Percentiles rank a stretch among this genome's conserved stretches.
Evolutionary conservation across 352 stramenopile genomes (phyloP).

Genomic region (Phytophthora multivora): DNA sequence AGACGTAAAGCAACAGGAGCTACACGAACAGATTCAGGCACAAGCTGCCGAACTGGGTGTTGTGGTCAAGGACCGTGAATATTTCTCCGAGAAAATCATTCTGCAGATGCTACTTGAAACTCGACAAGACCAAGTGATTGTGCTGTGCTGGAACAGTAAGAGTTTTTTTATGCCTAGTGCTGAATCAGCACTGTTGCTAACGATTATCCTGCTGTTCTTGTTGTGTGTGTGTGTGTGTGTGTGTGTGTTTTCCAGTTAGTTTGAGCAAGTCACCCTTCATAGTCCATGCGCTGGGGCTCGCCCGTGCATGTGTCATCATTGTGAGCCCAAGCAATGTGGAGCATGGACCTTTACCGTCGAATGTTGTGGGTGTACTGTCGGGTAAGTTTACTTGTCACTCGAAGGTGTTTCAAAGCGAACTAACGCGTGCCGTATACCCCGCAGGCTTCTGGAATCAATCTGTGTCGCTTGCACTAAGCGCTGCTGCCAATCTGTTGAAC

Average conservation of each 20-base stretch:
- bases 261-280: slow-evolving; percentile 32
- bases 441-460: slow-evolving; percentile 34
- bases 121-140: slow-evolving; percentile 29
- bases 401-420: no score
- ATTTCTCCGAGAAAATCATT: slow-evolving; percentile 22
- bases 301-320: slow-evolving; percentile 26
- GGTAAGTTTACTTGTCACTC: slow-evolving; percentile 1
- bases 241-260: slow-evolving; percentile 22
- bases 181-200: no score
- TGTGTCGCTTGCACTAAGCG: slow-evolving; percentile 28
- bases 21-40: slow-evolving; percentile 14
- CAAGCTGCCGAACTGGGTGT: slow-evolving; percentile 21
- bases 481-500: slow-evolving; percentile 5
- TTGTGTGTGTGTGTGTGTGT: no score
- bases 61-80: slow-evolving; percentile 12
- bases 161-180: not conserved
- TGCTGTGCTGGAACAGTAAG: slow-evolving; percentile 44
- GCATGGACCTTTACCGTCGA: slow-evolving; percentile 34
- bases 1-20: slow-evolving; percentile 12
- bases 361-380: slow-evolving; percentile 36
- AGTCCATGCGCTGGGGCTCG: slow-evolving; percentile 28
- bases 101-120: slow-evolving; percentile 23
- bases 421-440: no score
- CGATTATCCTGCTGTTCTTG: slow-evolving; percentile 1
- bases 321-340: slow-evolving; percentile 33